Evolutionary conservation across 2,329 filamentous ascomycete genomes (phyloP).

Genomic region (Gremmenia infestans): DNA sequence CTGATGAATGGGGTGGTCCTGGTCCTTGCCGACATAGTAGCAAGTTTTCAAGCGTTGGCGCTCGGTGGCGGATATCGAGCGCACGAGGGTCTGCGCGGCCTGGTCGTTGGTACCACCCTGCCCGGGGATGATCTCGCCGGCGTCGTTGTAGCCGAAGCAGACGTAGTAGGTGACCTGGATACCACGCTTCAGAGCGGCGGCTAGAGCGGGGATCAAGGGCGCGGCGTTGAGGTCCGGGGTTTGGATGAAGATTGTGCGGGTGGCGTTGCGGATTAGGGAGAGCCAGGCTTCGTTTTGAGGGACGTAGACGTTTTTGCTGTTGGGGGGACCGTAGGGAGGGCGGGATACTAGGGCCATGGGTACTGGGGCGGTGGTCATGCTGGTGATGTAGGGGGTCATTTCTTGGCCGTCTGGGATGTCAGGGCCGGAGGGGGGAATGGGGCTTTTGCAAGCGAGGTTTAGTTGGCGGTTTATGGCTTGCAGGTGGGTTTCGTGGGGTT

Average conservation of each 20-base stretch:
- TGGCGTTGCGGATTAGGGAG: slow-evolving; percentile 61
- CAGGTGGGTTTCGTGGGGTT: slow-evolving; percentile 46
- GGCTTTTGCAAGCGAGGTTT: slow-evolving; percentile 53
- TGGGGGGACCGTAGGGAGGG: slow-evolving; percentile 59
- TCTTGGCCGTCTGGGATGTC: slow-evolving; percentile 46
- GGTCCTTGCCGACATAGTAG: slow-evolving; percentile 72
- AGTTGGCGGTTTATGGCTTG: slow-evolving; percentile 60
- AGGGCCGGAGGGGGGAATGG: slow-evolving; percentile 48
- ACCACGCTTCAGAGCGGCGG: slow-evolving; percentile 60
- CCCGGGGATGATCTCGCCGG: slow-evolving; percentile 68
- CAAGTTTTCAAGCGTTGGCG: slow-evolving; percentile 52
- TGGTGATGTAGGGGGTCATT: slow-evolving; percentile 63
- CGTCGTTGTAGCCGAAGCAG: slow-evolving; percentile 75
- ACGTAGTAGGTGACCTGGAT: slow-evolving; percentile 66
- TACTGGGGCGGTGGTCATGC: slow-evolving; percentile 49
- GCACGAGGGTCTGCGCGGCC: slow-evolving; percentile 56
- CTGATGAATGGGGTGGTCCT: slow-evolving; percentile 61
- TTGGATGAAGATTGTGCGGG: slow-evolving; percentile 66
- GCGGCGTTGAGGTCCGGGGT: slow-evolving; percentile 72
- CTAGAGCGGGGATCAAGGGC: slow-evolving; percentile 58
- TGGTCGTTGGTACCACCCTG: slow-evolving; percentile 75
- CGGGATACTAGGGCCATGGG: slow-evolving; percentile 70
- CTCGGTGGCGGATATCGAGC: slow-evolving; percentile 44
- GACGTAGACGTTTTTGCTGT: slow-evolving; percentile 53
- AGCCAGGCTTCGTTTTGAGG: slow-evolving; percentile 76